Base-by-base conservation (phyloP, 306 rosid species). In the Urtica urens region DNA sequence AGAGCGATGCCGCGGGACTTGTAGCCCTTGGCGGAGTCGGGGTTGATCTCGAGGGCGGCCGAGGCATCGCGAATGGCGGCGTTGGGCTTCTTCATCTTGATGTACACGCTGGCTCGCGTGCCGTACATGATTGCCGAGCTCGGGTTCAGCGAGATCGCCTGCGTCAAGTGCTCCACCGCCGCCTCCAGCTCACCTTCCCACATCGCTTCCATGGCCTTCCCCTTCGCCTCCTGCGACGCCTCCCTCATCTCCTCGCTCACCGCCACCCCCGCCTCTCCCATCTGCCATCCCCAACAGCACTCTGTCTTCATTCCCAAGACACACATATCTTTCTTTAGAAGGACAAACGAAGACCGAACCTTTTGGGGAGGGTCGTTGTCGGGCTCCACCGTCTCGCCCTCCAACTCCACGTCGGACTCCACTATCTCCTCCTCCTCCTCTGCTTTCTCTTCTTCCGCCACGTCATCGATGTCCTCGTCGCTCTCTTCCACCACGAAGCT, bases 21-120 rank as follows among this genome's bases (percentile, higher is more conserved):
- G 70, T 86, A 76, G 33, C 96, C 96, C 74, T 82, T 86, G 19
- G 96, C 96, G 41, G 96, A 86, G 73, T 86, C 96, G 1, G 96
- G 96, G 70, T 86, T 86, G 47, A 86, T 86, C 93, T 86, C 93
- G 47, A 86, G 68, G 60, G 93, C 96, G 17, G 93, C 96, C 65
- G 58, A 69, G 21, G 93, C 96, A 58, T 86, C 96, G 7, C 96
- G 86, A 49, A 82, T 82, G 0, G 93, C 90, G 6, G 93, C 96
- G 63, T 76, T 86, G 5, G 96, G 90, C 66, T 86, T 86, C 75
- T 82, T 86, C 96, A 82, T 82, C 61, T 82, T 86, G 59, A 86
- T 76, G 80, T 79, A 86, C 49, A 79, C 96, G 46, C 63, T 81
- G 21, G 96, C 96, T 82, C 96, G 79, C 21, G 85, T 79, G 9